These are phyloP conservation scores for Saturnispora sanitii DNA, from an alignment of 805 yeast genomes.

Conservation along the genomic window DNA sequence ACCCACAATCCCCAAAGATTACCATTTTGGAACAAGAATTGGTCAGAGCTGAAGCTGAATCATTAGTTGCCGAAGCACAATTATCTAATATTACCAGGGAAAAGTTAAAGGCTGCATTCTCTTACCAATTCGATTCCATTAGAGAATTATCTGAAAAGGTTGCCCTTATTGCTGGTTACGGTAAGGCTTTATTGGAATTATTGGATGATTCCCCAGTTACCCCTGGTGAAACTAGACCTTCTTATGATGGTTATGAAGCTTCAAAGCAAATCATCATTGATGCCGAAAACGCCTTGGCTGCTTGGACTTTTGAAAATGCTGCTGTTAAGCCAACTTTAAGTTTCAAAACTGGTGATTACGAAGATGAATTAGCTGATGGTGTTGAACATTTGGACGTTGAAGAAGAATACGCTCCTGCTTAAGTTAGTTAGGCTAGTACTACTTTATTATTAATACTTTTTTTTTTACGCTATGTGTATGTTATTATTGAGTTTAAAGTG, in stretches of 20 bases:
- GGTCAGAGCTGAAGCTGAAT: slow-evolving; percentile 88
- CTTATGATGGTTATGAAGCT: slow-evolving; percentile 83
- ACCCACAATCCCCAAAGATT: slow-evolving; percentile 76
- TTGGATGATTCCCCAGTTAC: slow-evolving; percentile 79
- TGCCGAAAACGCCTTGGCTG: slow-evolving; percentile 72
- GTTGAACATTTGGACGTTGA: slow-evolving; percentile 41
- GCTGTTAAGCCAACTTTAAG: slow-evolving; percentile 75
- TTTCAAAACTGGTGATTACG: slow-evolving; percentile 38
- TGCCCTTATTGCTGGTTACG: slow-evolving; percentile 82
- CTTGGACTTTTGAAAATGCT: slow-evolving; percentile 79
- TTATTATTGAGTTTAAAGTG: no score
- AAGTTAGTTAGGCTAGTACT: no score
- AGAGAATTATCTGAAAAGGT: slow-evolving; percentile 81
- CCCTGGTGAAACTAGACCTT: slow-evolving; percentile 88
- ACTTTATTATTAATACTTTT: background rate
- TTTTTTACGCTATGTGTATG: background rate
- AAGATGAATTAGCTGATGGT: slow-evolving; percentile 38
- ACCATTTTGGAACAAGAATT: slow-evolving; percentile 77
- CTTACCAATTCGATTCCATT: slow-evolving; percentile 76
- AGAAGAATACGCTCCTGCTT: slow-evolving; percentile 31
- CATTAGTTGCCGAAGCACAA: slow-evolving; percentile 87
- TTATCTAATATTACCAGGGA: slow-evolving; percentile 82
- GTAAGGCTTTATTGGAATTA: slow-evolving; percentile 75
- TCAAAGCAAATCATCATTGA: slow-evolving; percentile 81
- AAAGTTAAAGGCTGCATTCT: slow-evolving; percentile 74